A percentile compares a stretch with the other conserved stretches of the same genome.
These are phyloP conservation scores for Inonotus hispidus DNA, from an alignment of 1,284 basidiomycete genomes.

Conservation along the genomic window DNA sequence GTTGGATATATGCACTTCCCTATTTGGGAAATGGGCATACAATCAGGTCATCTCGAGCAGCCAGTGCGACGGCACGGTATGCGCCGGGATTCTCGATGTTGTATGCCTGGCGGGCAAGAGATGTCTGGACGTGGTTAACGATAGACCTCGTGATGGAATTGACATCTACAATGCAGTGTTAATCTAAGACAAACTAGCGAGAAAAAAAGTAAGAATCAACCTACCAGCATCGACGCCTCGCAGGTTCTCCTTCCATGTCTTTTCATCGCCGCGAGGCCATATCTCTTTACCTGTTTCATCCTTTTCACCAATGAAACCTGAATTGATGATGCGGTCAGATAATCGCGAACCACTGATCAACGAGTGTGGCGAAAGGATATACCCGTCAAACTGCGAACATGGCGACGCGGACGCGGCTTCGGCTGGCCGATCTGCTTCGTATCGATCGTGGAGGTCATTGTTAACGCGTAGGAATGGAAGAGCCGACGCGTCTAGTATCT, in stretches of 20 bases:
- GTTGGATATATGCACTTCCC: constrained; percentile 2
- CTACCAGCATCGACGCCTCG: constrained; percentile 53
- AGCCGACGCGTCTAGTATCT: not conserved
- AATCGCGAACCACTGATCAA: not conserved
- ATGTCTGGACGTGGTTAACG: constrained; percentile 82
- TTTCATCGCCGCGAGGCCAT: constrained; percentile 83
- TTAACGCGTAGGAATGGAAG: not conserved
- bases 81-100: constrained; percentile 80
- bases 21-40: constrained; percentile 34
- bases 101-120: constrained; percentile 82
- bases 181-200: not conserved
- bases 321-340: constrained; percentile 7
- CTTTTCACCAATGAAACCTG: constrained; percentile 71
- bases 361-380: constrained; percentile 15
- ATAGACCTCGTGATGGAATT: constrained; percentile 72
- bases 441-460: constrained; percentile 55
- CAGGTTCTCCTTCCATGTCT: constrained; percentile 69
- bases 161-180: constrained; percentile 38
- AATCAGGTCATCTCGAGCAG: constrained; percentile 81
- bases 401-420: constrained; percentile 45
- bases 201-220: constrained; percentile 22
- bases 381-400: constrained; percentile 74
- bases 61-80: constrained; percentile 77
- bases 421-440: constrained; percentile 60
- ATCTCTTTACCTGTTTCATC: constrained; percentile 72